phyloP scores from a whole-genome alignment of 2,329 filamentous ascomycete species.

The Fusarium sp. region DNA sequence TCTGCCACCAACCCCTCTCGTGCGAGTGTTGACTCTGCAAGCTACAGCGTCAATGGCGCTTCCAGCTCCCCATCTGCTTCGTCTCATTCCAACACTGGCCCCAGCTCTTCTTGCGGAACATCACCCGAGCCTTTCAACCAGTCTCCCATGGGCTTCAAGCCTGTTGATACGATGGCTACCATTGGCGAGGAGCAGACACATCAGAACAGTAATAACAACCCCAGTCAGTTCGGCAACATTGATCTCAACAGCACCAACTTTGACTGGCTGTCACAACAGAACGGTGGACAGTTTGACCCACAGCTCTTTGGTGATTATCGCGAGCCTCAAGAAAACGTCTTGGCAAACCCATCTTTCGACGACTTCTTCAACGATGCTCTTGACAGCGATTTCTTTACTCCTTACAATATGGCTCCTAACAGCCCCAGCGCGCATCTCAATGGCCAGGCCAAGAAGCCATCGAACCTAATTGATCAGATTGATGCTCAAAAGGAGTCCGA shows the following conservation, averaged over 20 bases:
- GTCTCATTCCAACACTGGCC: conserved; percentile 67
- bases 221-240: conserved; percentile 50
- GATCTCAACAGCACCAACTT: conserved; percentile 66
- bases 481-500: conserved; percentile 78
- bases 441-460: conserved; percentile 59
- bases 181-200: conserved; percentile 72
- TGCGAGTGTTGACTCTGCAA: conserved; percentile 61
- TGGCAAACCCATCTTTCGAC: conserved; percentile 76
- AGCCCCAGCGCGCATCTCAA: conserved; percentile 50
- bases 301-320: conserved; percentile 92
- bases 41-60: conserved; percentile 60
- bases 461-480: conserved; percentile 78
- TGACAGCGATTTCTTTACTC: conserved; percentile 81
- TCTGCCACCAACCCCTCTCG: conserved; percentile 60
- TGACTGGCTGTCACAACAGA: conserved; percentile 82
- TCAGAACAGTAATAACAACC: conserved; percentile 47
- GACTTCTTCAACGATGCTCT: conserved; percentile 82
- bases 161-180: conserved; percentile 69
- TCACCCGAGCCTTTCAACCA: conserved; percentile 81
- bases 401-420: conserved; percentile 75
- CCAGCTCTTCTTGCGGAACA: conserved; percentile 77
- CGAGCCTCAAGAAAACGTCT: conserved; percentile 84
- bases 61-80: conserved; percentile 73
- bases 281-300: conserved; percentile 88
- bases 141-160: conserved; percentile 74